Evolutionary conservation across 2,329 filamentous ascomycete genomes (phyloP).

Genomic region (Proliferodiscus dingleyae): DNA sequence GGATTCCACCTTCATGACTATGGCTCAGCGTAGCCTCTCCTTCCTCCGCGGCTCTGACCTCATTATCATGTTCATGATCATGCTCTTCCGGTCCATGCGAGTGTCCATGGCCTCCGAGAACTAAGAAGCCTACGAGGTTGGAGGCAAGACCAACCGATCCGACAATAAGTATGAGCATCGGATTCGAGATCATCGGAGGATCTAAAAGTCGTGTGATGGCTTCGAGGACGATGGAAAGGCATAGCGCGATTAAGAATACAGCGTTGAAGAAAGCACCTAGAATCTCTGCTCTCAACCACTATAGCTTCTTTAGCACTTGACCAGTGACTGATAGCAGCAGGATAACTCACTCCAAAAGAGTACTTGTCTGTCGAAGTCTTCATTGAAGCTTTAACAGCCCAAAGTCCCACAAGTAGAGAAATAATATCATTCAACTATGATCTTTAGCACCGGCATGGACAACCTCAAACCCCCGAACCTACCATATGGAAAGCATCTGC

Average conservation of each 20-base stretch:
- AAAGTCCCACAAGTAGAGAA: conserved; percentile 84
- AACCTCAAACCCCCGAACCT: conserved; percentile 24
- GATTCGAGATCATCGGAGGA: conserved; percentile 80
- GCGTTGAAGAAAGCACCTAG: conserved; percentile 95
- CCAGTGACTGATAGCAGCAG: background rate
- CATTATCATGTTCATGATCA: conserved; percentile 34
- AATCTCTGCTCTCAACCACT: conserved; percentile 97
- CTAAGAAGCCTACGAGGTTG: conserved; percentile 81
- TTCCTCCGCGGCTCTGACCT: conserved; percentile 39
- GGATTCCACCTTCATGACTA: conserved; percentile 30
- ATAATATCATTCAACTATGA: conserved; percentile 92
- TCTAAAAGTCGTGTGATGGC: conserved; percentile 89
- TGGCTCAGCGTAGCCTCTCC: conserved; percentile 34
- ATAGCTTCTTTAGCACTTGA: conserved; percentile 23
- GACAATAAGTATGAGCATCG: conserved; percentile 82
- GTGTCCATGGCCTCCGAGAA: conserved; percentile 92
- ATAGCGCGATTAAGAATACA: conserved; percentile 93
- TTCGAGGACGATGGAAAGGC: conserved; percentile 93
- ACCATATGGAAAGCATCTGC: conserved; percentile 99
- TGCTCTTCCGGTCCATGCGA: conserved; percentile 61
- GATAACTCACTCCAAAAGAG: conserved; percentile 75
- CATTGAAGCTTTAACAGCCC: conserved; percentile 88
- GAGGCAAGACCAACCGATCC: conserved; percentile 80
- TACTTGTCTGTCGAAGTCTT: conserved; percentile 84
- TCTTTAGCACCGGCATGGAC: conserved; percentile 14